Evolutionary conservation across 2,329 filamentous ascomycete species (phyloP), one percentile per base, ranked within the genome.

Genomic region (Calonectria ilicicola): DNA sequence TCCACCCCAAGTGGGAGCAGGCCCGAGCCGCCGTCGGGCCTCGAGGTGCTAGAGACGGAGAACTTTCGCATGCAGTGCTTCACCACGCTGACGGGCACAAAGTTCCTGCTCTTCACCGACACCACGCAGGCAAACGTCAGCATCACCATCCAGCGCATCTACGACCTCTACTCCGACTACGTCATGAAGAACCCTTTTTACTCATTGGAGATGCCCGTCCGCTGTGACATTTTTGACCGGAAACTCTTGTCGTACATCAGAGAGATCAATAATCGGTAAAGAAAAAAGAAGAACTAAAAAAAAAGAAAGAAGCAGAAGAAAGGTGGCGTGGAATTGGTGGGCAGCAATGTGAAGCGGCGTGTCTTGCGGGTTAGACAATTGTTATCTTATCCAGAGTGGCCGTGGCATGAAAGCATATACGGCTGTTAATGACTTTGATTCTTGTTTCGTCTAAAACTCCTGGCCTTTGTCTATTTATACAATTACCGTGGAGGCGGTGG

Each of bases 161-260:
- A 99, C 83, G 97, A 98, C 83, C 86, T 98, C 65, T 99, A 98
- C 86, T 91, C 95, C 64, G 97, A 99, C 84, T 98, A 95, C 83
- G 97, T 99, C 78, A 98, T 98, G 95, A 99, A 98, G 89, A 99
- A 99, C 84, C 97, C 97, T 1, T 99, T 99, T 82, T 98, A 98
- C 86, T 96, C 97, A 81, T 89, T 98, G 70, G 97, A 99, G 86
- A 99, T 98, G 96, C 97, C 97, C 8, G 92, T 99, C 67, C 90
- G 97, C 74, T 98, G 97, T 85, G 97, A 98, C 82, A 94, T 95
- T 79, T 99, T 98, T 86, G 97, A 99, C 83, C 89, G 96, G 79
- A 95, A 95, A 84, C 84, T 98, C 76, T 90, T 91, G 76, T 94
- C 92, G 44, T 98, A 96, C 85, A 91, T 98, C 80, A 92, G 95